Conservation (phyloP, 805 yeast species). For the Metschnikowia sp. region DNA sequence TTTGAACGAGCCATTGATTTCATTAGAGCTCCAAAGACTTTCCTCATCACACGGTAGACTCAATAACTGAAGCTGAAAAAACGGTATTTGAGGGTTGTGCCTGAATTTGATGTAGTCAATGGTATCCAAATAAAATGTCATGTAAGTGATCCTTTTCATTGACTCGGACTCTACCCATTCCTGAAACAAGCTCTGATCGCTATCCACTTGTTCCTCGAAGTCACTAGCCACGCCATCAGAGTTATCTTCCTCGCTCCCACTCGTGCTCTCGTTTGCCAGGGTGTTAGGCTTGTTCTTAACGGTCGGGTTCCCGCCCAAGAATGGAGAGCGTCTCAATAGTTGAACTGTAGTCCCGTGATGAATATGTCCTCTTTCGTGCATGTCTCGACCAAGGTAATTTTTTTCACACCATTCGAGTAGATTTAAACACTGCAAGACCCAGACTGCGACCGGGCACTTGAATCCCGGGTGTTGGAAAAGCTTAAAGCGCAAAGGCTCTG, state of each 20-base stretch:
- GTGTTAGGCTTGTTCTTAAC: conserved; percentile 23
- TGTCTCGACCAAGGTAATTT: conserved; percentile 58
- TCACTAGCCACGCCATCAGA: conserved; percentile 11
- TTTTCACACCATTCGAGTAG: conserved; percentile 80
- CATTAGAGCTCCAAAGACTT: conserved; percentile 36
- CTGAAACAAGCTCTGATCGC: conserved; percentile 41
- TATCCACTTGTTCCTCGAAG: conserved; percentile 11
- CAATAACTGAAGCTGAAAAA: conserved; percentile 38
- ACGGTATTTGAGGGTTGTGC: conserved; percentile 51
- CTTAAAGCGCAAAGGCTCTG: conserved; percentile 62
- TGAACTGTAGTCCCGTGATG: conserved; percentile 89
- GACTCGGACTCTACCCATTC: conserved; percentile 81
- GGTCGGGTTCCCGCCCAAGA: conserved; percentile 67
- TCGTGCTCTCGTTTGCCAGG: conserved; percentile 24
- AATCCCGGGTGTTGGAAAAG: conserved; percentile 70
- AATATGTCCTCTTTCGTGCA: conserved; percentile 80
- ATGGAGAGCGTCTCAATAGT: conserved; percentile 68
- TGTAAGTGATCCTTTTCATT: conserved; percentile 71
- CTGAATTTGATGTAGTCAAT: conserved; percentile 77
- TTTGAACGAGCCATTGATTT: conserved; percentile 37
- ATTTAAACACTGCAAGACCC: conserved; percentile 72
- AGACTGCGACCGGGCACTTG: conserved; percentile 70
- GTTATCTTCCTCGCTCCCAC: conserved; percentile 34
- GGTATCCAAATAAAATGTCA: conserved; percentile 80
- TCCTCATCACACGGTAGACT: conserved; percentile 42